These are phyloP conservation scores for Akanthomyces muscarius DNA, from an alignment of 2,329 filamentous ascomycete genomes.

Conservation along the genomic window DNA sequence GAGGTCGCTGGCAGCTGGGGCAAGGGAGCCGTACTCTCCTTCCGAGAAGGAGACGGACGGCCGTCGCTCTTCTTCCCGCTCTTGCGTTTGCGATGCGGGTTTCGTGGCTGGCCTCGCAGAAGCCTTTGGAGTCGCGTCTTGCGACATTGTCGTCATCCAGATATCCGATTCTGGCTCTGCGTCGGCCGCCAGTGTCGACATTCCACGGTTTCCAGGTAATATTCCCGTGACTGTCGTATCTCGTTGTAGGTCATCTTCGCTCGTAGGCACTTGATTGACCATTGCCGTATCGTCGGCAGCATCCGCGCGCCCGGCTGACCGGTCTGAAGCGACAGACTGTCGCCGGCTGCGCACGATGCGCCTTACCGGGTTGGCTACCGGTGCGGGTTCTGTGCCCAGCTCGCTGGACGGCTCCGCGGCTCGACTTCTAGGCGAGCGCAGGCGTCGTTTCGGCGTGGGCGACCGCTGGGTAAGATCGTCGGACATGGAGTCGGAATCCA, in stretches of 20 bases:
- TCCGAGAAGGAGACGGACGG: constrained; percentile 4
- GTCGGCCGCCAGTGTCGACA: constrained; percentile 21
- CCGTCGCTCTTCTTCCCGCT: constrained; percentile 1
- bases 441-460: constrained; percentile 18
- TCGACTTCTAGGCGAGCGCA: constrained; percentile 18
- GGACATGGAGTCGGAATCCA: constrained; percentile 10
- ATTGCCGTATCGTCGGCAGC: constrained; percentile 18
- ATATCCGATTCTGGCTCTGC: constrained; percentile 40
- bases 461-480: constrained; percentile 6
- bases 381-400: constrained; percentile 20
- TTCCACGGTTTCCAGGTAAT: not conserved
- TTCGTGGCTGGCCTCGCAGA: constrained; percentile 19
- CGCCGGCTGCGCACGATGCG: constrained; percentile 21
- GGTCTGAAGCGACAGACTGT: constrained; percentile 26
- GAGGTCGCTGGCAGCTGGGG: constrained; percentile 30
- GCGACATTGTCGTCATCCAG: constrained; percentile 42
- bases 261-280: constrained; percentile 21
- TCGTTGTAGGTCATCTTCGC: constrained; percentile 29
- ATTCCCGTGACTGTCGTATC: constrained; percentile 24
- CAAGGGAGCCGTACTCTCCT: constrained; percentile 28
- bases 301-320: constrained; percentile 26
- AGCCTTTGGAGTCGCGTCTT: constrained; percentile 35
- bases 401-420: constrained; percentile 27
- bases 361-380: constrained; percentile 19
- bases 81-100: not conserved